Percentiles rank a stretch among this genome's conserved stretches.
Evolutionary conservation across 352 stramenopile genomes (phyloP).

Genomic region (Peronospora belbahrii): DNA sequence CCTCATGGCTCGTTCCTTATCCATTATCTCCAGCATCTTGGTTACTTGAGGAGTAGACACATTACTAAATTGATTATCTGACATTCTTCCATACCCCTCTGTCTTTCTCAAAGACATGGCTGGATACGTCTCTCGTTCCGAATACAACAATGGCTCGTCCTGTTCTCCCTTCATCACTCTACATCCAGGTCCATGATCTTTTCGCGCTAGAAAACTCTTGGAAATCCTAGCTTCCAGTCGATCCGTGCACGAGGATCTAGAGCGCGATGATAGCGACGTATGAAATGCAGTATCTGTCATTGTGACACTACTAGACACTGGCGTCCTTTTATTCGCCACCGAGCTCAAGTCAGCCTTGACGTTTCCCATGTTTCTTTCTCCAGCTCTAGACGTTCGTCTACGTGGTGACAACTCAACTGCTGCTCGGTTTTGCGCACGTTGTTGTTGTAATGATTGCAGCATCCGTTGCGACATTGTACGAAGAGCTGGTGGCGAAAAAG

Average conservation of each 20-base stretch:
- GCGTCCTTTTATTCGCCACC: conserved; percentile 2
- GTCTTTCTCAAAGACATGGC: conserved; percentile 44
- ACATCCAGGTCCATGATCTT: conserved; percentile 16
- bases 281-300: conserved; percentile 10
- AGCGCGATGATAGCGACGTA: conserved; percentile 23
- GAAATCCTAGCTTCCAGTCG: conserved; percentile 63
- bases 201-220: conserved; percentile 32
- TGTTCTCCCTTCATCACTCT: conserved; percentile 19
- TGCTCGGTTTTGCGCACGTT: conserved; percentile 17
- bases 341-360: conserved; percentile 11
- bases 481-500: neutral
- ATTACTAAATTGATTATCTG: conserved; percentile 18
- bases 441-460: conserved; percentile 45
- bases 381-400: neutral
- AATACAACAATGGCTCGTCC: conserved; percentile 45
- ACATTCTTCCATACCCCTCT: conserved; percentile 35
- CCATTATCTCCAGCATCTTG: conserved; percentile 34
- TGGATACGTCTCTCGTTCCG: conserved; percentile 57
- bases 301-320: conserved; percentile 3
- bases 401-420: conserved; percentile 1
- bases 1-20: conserved; percentile 25
- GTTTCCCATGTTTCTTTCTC: neutral
- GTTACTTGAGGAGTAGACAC: conserved; percentile 18
- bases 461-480: conserved; percentile 58
- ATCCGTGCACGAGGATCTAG: conserved; percentile 35